Conservation (phyloP, 768 basidiomycete genomes). For the Collybia nuda region DNA sequence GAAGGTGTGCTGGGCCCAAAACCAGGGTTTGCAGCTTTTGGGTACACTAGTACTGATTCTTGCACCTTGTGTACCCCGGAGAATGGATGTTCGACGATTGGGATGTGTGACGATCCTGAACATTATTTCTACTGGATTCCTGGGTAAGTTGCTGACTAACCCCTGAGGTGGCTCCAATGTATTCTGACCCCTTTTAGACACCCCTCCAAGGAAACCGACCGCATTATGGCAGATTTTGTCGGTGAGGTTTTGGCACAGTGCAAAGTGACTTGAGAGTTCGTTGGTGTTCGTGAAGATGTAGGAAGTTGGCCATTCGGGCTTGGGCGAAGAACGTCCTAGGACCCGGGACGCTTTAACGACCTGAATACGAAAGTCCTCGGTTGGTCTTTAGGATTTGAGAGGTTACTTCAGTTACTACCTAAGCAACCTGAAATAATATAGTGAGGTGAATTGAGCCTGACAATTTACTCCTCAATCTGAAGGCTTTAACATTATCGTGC, state of each 20-base stretch:
- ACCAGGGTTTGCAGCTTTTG: constrained; percentile 48
- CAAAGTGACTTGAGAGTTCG: constrained; percentile 6
- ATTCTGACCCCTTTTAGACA: constrained; percentile 30
- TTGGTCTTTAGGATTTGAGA: no score
- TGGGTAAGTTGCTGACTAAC: constrained; percentile 38
- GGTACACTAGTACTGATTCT: constrained; percentile 39
- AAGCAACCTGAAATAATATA: no score
- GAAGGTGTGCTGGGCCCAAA: constrained; percentile 40
- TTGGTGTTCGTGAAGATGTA: no score
- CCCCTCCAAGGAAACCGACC: constrained; percentile 47
- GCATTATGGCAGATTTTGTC: constrained; percentile 56
- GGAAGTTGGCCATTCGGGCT: no score
- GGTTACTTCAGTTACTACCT: no score
- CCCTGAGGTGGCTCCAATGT: background rate
- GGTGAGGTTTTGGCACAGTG: constrained; percentile 37
- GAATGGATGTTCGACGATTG: constrained; percentile 28
- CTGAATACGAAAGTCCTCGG: no score
- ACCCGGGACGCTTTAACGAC: no score
- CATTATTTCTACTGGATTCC: constrained; percentile 55
- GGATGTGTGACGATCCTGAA: constrained; percentile 38
- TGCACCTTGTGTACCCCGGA: constrained; percentile 30
- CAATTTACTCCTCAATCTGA: no score
- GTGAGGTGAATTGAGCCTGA: no score
- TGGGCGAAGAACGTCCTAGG: no score
- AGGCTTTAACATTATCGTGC: no score